A percentile compares a stretch with the other conserved stretches of the same genome.
Evolutionary conservation across 768 basidiomycete species (phyloP).

Genomic region (Erythrobasidium yunnanense): DNA sequence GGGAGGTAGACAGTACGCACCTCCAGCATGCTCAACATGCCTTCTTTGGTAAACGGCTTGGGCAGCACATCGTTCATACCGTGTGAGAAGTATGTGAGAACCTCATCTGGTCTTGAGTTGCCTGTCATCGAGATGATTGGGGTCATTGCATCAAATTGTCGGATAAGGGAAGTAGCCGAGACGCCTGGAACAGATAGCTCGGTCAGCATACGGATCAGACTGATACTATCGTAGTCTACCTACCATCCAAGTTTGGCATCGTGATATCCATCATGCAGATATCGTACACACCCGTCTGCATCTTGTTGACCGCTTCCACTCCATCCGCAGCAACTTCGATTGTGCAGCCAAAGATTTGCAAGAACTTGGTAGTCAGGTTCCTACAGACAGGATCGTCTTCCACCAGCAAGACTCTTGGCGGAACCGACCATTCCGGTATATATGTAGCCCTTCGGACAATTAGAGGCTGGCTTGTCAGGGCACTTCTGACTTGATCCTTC

Average conservation of each 20-base stretch:
- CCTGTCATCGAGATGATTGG: conserved; percentile 98
- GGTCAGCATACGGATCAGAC: conserved; percentile 43
- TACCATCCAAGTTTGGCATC: conserved; percentile 49
- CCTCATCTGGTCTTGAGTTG: conserved; percentile 83
- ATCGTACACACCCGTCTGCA: conserved; percentile 93
- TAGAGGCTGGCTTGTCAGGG: conserved; percentile 38
- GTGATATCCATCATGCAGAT: conserved; percentile 74
- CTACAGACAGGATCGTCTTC: conserved; percentile 91
- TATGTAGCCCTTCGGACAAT: conserved; percentile 66
- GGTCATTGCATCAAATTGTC: conserved; percentile 87
- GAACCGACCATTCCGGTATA: conserved; percentile 81
- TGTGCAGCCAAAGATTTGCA: conserved; percentile 89
- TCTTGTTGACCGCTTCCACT: conserved; percentile 80
- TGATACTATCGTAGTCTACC: too few species aligned
- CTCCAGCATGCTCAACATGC: conserved; percentile 82
- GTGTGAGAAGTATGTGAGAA: conserved; percentile 77
- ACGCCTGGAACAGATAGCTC: conserved; percentile 59
- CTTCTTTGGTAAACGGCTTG: conserved; percentile 94
- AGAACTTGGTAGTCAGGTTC: conserved; percentile 76
- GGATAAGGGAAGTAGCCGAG: conserved; percentile 79
- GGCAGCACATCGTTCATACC: conserved; percentile 96
- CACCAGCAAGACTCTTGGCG: conserved; percentile 79
- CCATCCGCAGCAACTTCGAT: conserved; percentile 93
- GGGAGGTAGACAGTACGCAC: conserved; percentile 42
- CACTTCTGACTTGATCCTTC: background rate